Conservation (phyloP, 2,329 filamentous ascomycete genomes). For the Geosmithia flava region DNA sequence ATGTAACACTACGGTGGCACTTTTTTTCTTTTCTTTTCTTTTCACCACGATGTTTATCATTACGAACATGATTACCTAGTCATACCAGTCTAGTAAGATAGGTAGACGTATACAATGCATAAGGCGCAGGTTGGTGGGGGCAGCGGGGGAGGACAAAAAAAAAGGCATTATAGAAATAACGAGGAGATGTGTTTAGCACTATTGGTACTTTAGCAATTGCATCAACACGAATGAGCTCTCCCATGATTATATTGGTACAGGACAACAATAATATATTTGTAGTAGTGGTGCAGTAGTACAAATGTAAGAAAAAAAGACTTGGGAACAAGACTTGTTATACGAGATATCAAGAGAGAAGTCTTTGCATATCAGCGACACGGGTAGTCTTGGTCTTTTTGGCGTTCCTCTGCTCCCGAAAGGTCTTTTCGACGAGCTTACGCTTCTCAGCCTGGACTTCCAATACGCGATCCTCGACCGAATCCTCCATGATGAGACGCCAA, state of each 20-base stretch:
- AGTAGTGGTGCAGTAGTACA: neutral
- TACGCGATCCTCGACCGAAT: conserved; percentile 69
- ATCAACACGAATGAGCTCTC: no score
- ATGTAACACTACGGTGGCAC: neutral
- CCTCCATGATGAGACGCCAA: conserved; percentile 71
- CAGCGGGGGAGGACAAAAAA: no score
- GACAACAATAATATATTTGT: neutral
- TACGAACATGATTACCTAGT: neutral
- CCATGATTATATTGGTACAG: neutral
- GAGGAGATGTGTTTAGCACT: no score
- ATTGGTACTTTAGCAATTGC: no score
- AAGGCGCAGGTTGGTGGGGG: neutral
- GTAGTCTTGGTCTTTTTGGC: conserved; percentile 41
- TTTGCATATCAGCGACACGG: conserved; percentile 41
- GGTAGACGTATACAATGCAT: neutral
- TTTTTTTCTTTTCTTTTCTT: neutral
- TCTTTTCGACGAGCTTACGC: conserved; percentile 62
- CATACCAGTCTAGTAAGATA: neutral
- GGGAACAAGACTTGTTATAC: no score
- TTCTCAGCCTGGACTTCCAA: conserved; percentile 70
- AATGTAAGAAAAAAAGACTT: neutral
- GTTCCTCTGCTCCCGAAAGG: conserved; percentile 58
- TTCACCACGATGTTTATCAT: neutral
- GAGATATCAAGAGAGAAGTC: conserved; percentile 24
- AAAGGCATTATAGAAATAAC: no score